phyloP scores from a whole-genome alignment of 805 yeast species.

The Saccharomycopsis malanga region DNA sequence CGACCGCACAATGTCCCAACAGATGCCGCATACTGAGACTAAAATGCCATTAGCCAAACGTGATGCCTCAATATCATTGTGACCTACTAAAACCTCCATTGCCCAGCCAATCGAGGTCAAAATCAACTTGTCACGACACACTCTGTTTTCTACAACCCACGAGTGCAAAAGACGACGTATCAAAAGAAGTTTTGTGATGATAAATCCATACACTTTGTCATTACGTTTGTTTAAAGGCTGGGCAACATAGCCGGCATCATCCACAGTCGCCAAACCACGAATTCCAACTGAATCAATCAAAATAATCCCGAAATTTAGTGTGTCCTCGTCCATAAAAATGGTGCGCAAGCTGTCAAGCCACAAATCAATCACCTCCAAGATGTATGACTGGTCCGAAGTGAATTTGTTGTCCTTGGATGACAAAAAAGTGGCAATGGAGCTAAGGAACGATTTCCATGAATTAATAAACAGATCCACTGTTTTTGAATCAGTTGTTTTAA shows the following conservation, averaged over 20 bases:
- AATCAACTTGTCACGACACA: conserved; percentile 35
- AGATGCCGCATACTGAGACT: conserved; percentile 39
- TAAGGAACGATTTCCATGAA: conserved; percentile 29
- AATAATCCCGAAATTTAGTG: conserved; percentile 36
- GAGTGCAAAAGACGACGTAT: conserved; percentile 48
- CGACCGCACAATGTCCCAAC: conserved; percentile 32
- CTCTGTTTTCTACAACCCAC: conserved; percentile 27
- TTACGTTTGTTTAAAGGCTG: conserved; percentile 29
- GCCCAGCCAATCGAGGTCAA: conserved; percentile 47
- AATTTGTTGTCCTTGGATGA: conserved; percentile 39
- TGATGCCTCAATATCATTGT: conserved; percentile 47
- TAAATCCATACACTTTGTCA: conserved; percentile 46
- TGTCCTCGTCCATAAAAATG: conserved; percentile 33
- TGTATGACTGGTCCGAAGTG: conserved; percentile 54
- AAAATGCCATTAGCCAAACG: conserved; percentile 58
- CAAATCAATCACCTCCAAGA: conserved; percentile 54
- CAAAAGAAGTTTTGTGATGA: conserved; percentile 53
- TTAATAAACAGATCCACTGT: conserved; percentile 25
- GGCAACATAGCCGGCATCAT: conserved; percentile 24
- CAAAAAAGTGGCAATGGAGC: conserved; percentile 38
- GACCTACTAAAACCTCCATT: conserved; percentile 45
- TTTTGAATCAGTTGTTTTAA: conserved; percentile 24
- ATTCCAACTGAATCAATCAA: conserved; percentile 49
- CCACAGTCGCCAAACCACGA: conserved; percentile 47
- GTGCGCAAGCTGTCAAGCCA: conserved; percentile 40